Conservation (phyloP, 2,329 filamentous ascomycete genomes). For the Trichoderma koningiopsis region DNA sequence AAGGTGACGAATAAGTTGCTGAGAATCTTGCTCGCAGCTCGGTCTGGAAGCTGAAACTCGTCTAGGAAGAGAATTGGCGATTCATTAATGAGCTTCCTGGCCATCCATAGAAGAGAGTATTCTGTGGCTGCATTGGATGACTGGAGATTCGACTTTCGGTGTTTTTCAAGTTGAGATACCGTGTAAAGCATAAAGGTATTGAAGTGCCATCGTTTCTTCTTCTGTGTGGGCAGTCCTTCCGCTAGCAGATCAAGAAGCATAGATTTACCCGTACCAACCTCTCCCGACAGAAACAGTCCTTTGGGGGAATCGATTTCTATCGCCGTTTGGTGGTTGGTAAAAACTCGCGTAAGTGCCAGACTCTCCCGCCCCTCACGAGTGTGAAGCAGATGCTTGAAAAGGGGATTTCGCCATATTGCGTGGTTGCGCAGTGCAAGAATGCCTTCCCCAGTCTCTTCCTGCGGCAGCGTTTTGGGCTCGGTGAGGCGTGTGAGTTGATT, state of each 20-base stretch:
- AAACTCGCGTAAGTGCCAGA: constrained; percentile 66
- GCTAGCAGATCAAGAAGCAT: constrained; percentile 86
- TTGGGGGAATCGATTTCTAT: constrained; percentile 71
- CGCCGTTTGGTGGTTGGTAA: constrained; percentile 71
- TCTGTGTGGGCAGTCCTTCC: constrained; percentile 70
- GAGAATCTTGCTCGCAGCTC: constrained; percentile 75
- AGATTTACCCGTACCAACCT: constrained; percentile 81
- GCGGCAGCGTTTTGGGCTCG: constrained; percentile 34
- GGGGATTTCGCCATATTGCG: constrained; percentile 59
- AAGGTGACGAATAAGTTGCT: constrained; percentile 78
- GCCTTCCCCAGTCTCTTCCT: constrained; percentile 37
- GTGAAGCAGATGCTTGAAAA: constrained; percentile 62
- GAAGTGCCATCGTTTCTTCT: constrained; percentile 79
- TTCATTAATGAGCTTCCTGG: constrained; percentile 72
- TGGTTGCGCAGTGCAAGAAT: constrained; percentile 55
- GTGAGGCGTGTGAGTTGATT: constrained; percentile 58
- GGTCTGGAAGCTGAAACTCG: constrained; percentile 81
- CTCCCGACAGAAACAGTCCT: constrained; percentile 76
- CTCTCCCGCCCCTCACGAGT: constrained; percentile 58
- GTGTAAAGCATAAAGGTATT: constrained; percentile 84
- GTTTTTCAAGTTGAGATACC: constrained; percentile 69
- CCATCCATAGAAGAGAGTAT: constrained; percentile 72
- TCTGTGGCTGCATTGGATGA: constrained; percentile 41
- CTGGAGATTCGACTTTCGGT: constrained; percentile 49
- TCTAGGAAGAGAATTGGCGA: constrained; percentile 79